Conservation (phyloP, 2,329 filamentous ascomycete genomes). For the Sporothrix globosa region DNA sequence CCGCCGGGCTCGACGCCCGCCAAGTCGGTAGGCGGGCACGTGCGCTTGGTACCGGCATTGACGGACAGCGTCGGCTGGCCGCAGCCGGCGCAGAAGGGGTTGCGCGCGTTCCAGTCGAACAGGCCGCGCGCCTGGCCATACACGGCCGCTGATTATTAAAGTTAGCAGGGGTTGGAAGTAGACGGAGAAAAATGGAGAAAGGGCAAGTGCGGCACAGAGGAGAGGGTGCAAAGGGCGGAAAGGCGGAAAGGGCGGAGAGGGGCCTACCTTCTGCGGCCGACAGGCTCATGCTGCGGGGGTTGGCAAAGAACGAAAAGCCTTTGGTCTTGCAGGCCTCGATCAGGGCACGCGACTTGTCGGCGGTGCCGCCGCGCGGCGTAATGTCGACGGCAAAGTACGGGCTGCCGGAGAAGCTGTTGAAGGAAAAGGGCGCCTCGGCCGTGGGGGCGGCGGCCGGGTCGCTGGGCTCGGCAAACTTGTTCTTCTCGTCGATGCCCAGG, state of each 20-base stretch:
- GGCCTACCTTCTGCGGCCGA: conserved; percentile 53
- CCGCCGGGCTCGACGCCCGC: conserved; percentile 51
- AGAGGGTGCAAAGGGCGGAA: too few species aligned
- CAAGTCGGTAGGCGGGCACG: conserved; percentile 73
- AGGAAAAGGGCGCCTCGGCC: conserved; percentile 53
- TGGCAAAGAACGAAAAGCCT: conserved; percentile 68
- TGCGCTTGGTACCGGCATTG: conserved; percentile 78
- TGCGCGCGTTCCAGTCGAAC: conserved; percentile 91
- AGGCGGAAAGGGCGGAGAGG: neutral
- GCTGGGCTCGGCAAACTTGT: conserved; percentile 36
- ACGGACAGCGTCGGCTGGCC: conserved; percentile 79
- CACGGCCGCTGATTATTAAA: conserved; percentile 67
- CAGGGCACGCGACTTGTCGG: conserved; percentile 59
- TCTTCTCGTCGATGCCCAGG: conserved; percentile 74
- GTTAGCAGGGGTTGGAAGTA: neutral
- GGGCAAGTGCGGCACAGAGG: too few species aligned
- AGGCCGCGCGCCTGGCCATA: conserved; percentile 87
- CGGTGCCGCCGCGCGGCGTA: conserved; percentile 67
- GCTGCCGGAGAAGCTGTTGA: conserved; percentile 72
- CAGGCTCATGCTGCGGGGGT: conserved; percentile 52
- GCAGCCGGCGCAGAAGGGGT: conserved; percentile 89
- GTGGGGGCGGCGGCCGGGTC: conserved; percentile 39
- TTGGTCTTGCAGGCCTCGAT: conserved; percentile 61
- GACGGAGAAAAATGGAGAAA: neutral
- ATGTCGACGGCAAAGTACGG: conserved; percentile 92